Evolutionary conservation across 192 early-diverging fungal genomes (phyloP), one percentile per base, ranked within the genome.

Genomic region (Coemansia sp.): DNA sequence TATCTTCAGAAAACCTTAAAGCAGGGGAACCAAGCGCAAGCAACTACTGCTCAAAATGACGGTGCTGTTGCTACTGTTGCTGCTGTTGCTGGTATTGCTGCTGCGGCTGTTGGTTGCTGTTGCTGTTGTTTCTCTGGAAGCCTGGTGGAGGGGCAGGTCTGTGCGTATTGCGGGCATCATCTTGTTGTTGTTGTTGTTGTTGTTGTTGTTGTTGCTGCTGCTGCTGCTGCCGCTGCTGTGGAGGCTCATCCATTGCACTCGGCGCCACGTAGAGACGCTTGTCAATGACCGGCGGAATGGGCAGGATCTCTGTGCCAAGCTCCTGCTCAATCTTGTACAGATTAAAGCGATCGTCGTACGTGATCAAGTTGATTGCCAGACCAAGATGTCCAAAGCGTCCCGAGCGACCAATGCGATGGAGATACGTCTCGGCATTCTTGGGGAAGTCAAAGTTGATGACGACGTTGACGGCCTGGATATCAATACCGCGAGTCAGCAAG

Each of bases 401-500:
- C 48, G 93, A 95, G 73, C 97, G 92, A 62, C 97, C 97, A 74
- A 99, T 99, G 66, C 97, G 92, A 84, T 99, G 97, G 43, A 99
- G 85, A 76, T 99, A 99, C 2, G 96, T 99, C 84, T 99, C 97
- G 40, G 96, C 93, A 65, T 98, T 99, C 78, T 98, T 98, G 65
- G 96, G 96, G 77, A 99, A 98, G 82, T 99, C 97, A 90, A 98
- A 99, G 88, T 99, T 98, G 87, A 99, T 98, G 57, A 99, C 97
- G 15, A 99, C 96, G 77, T 98, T 98, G 45, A 99, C 97, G 18
- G 96, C 96, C 83, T 99, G 97, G 76, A 99, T 98, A 81, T 99
- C 97, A 71, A 99, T 99, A 85, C 97, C 97, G 63, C 97, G 91
- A 12, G 97, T 97, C 61, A 97, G 86, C 55, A 99, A 85, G 85